Base-by-base conservation (phyloP, 2,329 filamentous ascomycete genomes). In the Bipolaris gigantea region DNA sequence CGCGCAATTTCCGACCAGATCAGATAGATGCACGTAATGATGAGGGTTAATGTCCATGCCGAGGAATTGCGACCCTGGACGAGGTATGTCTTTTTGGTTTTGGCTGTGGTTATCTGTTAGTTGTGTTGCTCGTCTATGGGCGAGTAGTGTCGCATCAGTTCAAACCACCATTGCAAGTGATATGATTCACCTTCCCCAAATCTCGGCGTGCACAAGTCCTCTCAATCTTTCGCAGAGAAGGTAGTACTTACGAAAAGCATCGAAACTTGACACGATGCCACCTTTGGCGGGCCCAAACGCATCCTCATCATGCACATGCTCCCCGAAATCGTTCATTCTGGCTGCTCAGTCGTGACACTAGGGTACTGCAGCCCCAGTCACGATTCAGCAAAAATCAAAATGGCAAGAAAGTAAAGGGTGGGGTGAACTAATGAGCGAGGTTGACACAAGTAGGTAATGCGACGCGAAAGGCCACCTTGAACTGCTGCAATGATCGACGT, bases 1-100 rank as follows among this genome's bases (percentile, higher is more conserved):
- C 88, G 86, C 58, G 79, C 75, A 32, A 94, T 79, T 76, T 99
- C 94, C 46, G 86, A 85, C 79, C 88, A 85, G 63, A 90, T 80
- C 55, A 99, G 89, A 59, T 91, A 72, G 58, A 86, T 72, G 59
- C 90, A 94, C 59, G 95, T 80, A 46, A 89, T 59, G 56, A 89
- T 79, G 77, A 99, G 89, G 47, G 87, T 83, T 43, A 97, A 83
- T 19, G 94, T 97, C 89, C 92, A 97, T 78, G 95, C 92, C 59
- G 93, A 93, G 68, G 94, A 95, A 67, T 89, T 89, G 34, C 89
- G 84, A 30, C 91, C 95, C 61, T 87, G 85, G 42, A 89, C 88
- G 50, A 94, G 87, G 77, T 97, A 99, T 70, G 93, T 91, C 15
- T 92, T 85, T 79, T 97, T 97, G 49, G 93, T 90, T 81, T 99